Base-by-base conservation (phyloP, 495 filamentous ascomycete species). In the Elaphomyces granulatus region DNA sequence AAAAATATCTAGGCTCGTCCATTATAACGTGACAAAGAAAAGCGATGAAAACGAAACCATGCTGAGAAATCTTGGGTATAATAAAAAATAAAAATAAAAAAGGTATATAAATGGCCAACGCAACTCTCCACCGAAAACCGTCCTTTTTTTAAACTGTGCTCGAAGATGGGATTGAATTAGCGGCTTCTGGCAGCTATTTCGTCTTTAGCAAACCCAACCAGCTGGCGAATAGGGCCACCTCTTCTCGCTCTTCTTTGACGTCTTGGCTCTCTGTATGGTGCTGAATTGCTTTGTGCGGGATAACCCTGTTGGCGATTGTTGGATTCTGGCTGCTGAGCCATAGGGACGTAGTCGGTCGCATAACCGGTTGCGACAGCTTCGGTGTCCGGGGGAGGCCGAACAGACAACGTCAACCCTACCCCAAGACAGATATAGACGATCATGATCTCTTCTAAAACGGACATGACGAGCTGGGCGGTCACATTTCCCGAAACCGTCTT, bases 391-490 rank as follows among this genome's bases (percentile, higher is more conserved):
- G 20, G 18, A 6, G 3, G 17, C 9, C 45, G 42, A 8, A 48
- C 42, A 8, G 32, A 41, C 31, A 59, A 37, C 14, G 63, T 67
- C 36, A 66, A 37, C 1, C 64, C 63, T 12, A 60, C 42, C 8
- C 34, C 47, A 23, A 59, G 42, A 38, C 50, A 54, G 20, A 54
- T 28, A 7, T 55, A 35, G 4, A 60, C 51, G 26, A 66, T 48
- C 16, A 46, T 43, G 34, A 67, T 44, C 46, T 68, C 61, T 40
- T 58, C 50, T 2, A 68, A 36, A 7, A 68, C 48, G 9, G 53
- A 51, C 49, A 67, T 59, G 8, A 62, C 54, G 20, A 68, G 45
- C 20, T 54, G 34, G 7, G 60, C 43, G 0, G 61, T 67, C 7
- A 46, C 37, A 28, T 51, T 61, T 2, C 61, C 61, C 21, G 35